phyloP scores from a whole-genome alignment of 371 early-diverging fungal species.

The Mortierella sp. region DNA sequence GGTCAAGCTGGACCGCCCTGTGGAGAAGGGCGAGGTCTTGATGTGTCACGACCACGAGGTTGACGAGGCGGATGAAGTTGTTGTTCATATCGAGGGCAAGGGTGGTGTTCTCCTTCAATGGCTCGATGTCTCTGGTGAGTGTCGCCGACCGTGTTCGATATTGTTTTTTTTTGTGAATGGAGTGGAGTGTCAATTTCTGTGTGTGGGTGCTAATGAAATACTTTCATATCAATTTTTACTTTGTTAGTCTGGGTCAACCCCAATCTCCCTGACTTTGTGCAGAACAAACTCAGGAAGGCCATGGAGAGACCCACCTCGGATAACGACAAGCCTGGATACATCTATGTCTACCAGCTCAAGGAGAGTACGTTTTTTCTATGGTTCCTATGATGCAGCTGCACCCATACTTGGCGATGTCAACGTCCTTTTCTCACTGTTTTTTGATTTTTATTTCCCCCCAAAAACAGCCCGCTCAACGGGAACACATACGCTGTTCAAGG shows the following conservation, averaged over 20 bases:
- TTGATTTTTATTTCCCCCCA: conserved; percentile 16
- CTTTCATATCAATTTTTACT: background rate
- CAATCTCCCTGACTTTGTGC: conserved; percentile 49
- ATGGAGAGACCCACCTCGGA: conserved; percentile 64
- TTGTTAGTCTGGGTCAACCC: conserved; percentile 54
- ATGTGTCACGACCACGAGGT: conserved; percentile 55
- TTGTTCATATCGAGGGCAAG: conserved; percentile 53
- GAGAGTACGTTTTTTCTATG: conserved; percentile 33
- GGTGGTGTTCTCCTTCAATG: conserved; percentile 52
- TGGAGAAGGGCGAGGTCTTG: conserved; percentile 40
- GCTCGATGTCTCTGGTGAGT: conserved; percentile 51
- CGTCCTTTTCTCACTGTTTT: background rate
- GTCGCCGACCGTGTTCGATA: no score
- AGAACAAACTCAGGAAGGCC: conserved; percentile 55
- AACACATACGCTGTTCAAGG: conserved; percentile 64
- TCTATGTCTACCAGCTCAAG: conserved; percentile 63
- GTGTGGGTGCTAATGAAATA: no score
- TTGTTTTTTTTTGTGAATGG: no score
- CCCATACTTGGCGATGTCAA: background rate
- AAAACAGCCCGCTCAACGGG: conserved; percentile 42
- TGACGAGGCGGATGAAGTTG: conserved; percentile 49
- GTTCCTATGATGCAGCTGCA: background rate
- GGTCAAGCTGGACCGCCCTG: conserved; percentile 53
- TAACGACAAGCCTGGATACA: conserved; percentile 64
- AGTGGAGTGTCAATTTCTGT: no score